Conservation (phyloP, 2,329 filamentous ascomycete genomes). For the Clarireedia monteithiana region DNA sequence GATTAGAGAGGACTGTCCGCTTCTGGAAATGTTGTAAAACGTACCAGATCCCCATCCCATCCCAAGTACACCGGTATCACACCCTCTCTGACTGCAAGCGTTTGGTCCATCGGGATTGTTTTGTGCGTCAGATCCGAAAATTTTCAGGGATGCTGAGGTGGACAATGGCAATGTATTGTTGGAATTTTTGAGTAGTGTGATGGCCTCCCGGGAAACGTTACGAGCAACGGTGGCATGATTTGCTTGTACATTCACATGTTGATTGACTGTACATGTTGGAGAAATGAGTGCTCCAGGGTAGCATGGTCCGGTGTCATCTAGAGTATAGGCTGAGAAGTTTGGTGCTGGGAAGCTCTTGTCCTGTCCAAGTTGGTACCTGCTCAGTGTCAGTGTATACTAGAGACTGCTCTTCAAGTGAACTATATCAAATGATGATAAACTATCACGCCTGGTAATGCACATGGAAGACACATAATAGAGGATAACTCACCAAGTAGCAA, state of each 20-base stretch:
- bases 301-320: conserved; percentile 44
- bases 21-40: not conserved
- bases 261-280: conserved; percentile 57
- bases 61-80: conserved; percentile 53
- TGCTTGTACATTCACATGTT: conserved; percentile 54
- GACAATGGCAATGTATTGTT: conserved; percentile 44
- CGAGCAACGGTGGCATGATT: conserved; percentile 43
- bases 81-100: conserved; percentile 50
- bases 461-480: no score
- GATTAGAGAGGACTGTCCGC: conserved; percentile 11
- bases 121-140: conserved; percentile 44
- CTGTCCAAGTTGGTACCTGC: conserved; percentile 45
- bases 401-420: no score
- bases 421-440: not conserved
- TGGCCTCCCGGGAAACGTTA: conserved; percentile 45
- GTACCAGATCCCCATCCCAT: conserved; percentile 77
- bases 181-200: conserved; percentile 56
- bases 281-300: conserved; percentile 52
- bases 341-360: conserved; percentile 47
- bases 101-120: conserved; percentile 54
- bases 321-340: conserved; percentile 54
- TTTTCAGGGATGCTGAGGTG: conserved; percentile 31
- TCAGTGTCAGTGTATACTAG: no score
- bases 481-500: conserved; percentile 41
- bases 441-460: no score